A percentile compares a stretch with the other conserved stretches of the same genome.
These are phyloP conservation scores for Acmispon strigosus DNA, from an alignment of 306 rosid genomes.

Conservation along the genomic window DNA sequence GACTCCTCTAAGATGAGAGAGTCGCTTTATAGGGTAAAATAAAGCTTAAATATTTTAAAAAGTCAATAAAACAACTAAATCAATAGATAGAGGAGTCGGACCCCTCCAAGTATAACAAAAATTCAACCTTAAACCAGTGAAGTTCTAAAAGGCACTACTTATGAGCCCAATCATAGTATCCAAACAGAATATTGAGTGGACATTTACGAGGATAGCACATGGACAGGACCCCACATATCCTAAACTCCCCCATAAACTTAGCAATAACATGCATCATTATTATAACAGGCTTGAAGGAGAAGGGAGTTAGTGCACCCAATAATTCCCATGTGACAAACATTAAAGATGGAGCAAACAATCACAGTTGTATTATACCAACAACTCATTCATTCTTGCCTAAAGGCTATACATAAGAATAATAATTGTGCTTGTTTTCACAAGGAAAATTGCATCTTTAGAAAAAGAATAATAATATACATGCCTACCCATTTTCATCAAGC, in stretches of 20 bases:
- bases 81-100: too few species aligned
- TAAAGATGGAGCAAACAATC: conserved; percentile 30
- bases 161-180: neutral
- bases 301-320: neutral
- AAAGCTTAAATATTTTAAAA: too few species aligned
- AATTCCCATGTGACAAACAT: conserved; percentile 22
- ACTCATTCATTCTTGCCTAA: conserved; percentile 21
- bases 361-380: conserved; percentile 12
- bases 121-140: too few species aligned
- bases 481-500: conserved; percentile 32
- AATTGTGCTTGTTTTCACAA: conserved; percentile 23
- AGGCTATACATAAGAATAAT: conserved; percentile 22
- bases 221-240: conserved; percentile 14
- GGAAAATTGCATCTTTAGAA: conserved; percentile 24
- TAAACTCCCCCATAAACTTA: neutral
- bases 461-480: conserved; percentile 33
- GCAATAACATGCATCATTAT: neutral
- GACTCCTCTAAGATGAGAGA: too few species aligned
- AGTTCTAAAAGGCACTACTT: neutral
- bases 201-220: conserved; percentile 18
- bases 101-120: too few species aligned
- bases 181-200: neutral
- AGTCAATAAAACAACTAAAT: too few species aligned
- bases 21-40: too few species aligned
- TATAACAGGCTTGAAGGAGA: conserved; percentile 4